phyloP scores from a whole-genome alignment of 768 basidiomycete species.

The Pluteus cervinus region DNA sequence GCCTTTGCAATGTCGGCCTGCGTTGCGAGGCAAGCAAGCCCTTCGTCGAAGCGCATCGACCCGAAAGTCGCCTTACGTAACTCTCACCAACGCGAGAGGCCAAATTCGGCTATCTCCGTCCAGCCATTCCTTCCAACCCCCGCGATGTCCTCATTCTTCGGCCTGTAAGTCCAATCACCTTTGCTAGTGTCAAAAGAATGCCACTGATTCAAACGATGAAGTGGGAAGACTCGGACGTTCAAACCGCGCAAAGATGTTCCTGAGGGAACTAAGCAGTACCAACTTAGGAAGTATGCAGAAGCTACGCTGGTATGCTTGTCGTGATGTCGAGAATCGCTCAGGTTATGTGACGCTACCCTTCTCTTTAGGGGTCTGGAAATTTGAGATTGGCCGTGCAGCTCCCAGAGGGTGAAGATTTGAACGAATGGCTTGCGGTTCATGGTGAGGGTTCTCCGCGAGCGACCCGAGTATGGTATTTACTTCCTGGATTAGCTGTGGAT shows the following conservation, averaged over 20 bases:
- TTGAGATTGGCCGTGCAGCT: conserved; percentile 86
- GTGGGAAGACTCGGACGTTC: conserved; percentile 91
- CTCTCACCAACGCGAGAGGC: too few species aligned
- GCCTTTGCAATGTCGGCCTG: too few species aligned
- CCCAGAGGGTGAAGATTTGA: conserved; percentile 94
- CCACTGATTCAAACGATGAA: conserved; percentile 20
- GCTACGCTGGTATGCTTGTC: conserved; percentile 69
- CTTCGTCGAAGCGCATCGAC: too few species aligned
- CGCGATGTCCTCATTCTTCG: conserved; percentile 83
- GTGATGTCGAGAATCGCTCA: conserved; percentile 1
- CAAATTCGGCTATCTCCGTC: background rate
- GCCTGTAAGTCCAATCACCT: conserved; percentile 50
- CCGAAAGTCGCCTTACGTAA: too few species aligned
- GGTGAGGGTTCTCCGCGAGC: conserved; percentile 43
- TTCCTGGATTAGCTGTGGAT: conserved; percentile 70
- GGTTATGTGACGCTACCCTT: conserved; percentile 5
- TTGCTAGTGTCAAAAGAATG: conserved; percentile 4
- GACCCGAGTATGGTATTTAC: background rate
- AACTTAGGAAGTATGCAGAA: conserved; percentile 95
- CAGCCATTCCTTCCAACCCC: conserved; percentile 6
- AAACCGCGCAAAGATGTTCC: conserved; percentile 93
- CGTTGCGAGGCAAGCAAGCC: too few species aligned
- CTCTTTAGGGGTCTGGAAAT: conserved; percentile 85
- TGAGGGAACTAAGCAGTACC: conserved; percentile 96
- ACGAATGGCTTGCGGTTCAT: conserved; percentile 99